Conservation (phyloP, 257 asterid species). For the Penstemon davidsonii region DNA sequence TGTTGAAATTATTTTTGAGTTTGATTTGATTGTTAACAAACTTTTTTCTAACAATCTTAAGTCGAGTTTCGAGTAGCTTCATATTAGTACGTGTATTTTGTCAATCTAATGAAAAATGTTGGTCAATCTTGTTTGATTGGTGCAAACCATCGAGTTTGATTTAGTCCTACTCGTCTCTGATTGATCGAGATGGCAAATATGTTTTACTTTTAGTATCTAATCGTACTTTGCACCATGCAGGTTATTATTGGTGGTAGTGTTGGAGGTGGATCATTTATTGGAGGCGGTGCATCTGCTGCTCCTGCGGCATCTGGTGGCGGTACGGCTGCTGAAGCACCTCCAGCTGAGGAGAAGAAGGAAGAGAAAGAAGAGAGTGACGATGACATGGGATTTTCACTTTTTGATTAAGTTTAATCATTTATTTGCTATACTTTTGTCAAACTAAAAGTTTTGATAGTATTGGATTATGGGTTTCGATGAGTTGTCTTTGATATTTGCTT, state of each 20-base stretch:
- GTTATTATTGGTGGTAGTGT: conserved; percentile 65
- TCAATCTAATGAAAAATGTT: too few species aligned
- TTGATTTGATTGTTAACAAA: too few species aligned
- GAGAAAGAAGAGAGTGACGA: conserved; percentile 75
- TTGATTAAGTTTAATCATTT: conserved; percentile 34
- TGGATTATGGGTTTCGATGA: conserved; percentile 20
- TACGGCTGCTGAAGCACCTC: conserved; percentile 51
- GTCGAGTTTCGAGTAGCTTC: too few species aligned
- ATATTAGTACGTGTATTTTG: too few species aligned
- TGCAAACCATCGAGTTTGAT: too few species aligned
- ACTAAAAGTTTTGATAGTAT: conserved; percentile 26
- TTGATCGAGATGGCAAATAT: neutral
- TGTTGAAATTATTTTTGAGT: too few species aligned
- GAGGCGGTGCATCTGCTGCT: conserved; percentile 54
- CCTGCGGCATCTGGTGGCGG: conserved; percentile 57
- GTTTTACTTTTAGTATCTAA: neutral
- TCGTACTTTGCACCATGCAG: too few species aligned
- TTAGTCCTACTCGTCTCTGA: neutral
- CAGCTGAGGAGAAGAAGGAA: conserved; percentile 66
- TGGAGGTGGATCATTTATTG: conserved; percentile 44
- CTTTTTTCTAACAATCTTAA: too few species aligned
- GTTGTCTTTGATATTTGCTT: neutral
- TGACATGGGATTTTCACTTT: conserved; percentile 68
- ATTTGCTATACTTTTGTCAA: conserved; percentile 2
- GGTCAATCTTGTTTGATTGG: too few species aligned